phyloP scores from a whole-genome alignment of 2,329 filamentous ascomycete species.

The Pyricularia sp. region DNA sequence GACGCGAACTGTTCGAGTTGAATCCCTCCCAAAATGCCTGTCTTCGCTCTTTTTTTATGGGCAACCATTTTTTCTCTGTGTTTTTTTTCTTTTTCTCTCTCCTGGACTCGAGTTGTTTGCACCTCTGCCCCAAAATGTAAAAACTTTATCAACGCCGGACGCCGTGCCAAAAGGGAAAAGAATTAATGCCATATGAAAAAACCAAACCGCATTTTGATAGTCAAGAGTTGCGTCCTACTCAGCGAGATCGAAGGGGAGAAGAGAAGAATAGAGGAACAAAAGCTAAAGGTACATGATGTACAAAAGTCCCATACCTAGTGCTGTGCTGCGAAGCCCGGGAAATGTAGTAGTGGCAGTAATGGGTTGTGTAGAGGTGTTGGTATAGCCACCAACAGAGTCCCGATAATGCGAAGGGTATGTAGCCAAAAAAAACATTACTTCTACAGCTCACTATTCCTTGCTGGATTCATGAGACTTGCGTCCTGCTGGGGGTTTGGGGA shows the following conservation, averaged over 20 bases:
- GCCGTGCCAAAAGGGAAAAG: not conserved
- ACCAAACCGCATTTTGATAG: not conserved
- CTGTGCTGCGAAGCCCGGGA: not conserved
- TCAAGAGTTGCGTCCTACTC: not conserved
- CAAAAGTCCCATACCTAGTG: not conserved
- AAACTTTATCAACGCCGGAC: not conserved
- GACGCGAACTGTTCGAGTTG: not conserved
- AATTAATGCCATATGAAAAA: not conserved
- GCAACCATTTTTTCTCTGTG: not conserved
- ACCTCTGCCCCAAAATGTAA: not conserved
- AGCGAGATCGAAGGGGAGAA: not conserved
- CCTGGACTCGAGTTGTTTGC: not conserved
- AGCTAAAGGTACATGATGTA: not conserved
- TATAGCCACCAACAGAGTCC: not conserved
- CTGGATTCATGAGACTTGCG: not conserved
- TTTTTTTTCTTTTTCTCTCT: not conserved
- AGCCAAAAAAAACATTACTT: not conserved
- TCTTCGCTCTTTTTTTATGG: not conserved
- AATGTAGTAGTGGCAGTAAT: not conserved
- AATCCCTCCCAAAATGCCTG: too few species aligned
- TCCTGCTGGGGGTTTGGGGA: constrained; percentile 7
- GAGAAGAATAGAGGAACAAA: not conserved
- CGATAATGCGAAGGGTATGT: not conserved
- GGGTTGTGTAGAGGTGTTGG: not conserved
- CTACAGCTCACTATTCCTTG: not conserved